phyloP scores from a whole-genome alignment of 1,284 basidiomycete species.

The Cystobasidium sp. region DNA sequence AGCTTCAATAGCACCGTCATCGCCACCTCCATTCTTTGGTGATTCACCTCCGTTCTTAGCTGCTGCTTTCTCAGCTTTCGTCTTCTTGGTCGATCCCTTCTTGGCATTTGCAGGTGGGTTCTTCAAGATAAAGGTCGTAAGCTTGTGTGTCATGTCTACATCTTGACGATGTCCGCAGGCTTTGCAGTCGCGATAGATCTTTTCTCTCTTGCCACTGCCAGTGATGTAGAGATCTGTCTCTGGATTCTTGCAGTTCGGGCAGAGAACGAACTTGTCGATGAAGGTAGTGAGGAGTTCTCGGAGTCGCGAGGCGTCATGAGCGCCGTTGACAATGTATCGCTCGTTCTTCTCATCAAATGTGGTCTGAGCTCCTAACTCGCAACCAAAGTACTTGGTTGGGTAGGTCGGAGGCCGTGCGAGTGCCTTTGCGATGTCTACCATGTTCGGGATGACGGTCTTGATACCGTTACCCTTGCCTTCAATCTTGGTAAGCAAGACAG shows the following conservation, averaged over 20 bases:
- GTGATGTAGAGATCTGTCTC: slow-evolving; percentile 91
- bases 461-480: slow-evolving; percentile 99
- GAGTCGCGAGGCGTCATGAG: slow-evolving; percentile 87
- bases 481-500: slow-evolving; percentile 90
- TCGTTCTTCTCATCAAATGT: slow-evolving; percentile 96
- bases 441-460: slow-evolving; percentile 98
- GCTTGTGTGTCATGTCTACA: slow-evolving; percentile 96
- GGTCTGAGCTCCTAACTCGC: slow-evolving; percentile 97
- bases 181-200: slow-evolving; percentile 96
- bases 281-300: slow-evolving; percentile 95
- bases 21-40: slow-evolving; percentile 46
- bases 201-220: slow-evolving; percentile 71
- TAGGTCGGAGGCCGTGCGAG: slow-evolving; percentile 91
- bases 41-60: slow-evolving; percentile 51
- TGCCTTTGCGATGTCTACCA: slow-evolving; percentile 96
- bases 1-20: slow-evolving; percentile 51
- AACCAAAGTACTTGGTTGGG: slow-evolving; percentile 99
- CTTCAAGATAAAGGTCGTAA: slow-evolving; percentile 95
- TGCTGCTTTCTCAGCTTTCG: slow-evolving; percentile 67
- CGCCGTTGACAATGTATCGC: slow-evolving; percentile 98
- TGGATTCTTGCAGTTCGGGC: slow-evolving; percentile 97
- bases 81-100: slow-evolving; percentile 58
- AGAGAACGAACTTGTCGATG: slow-evolving; percentile 95
- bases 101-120: slow-evolving; percentile 80
- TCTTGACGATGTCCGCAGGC: slow-evolving; percentile 91